phyloP scores from a whole-genome alignment of 768 basidiomycete species.

The Podaxis sp. region DNA sequence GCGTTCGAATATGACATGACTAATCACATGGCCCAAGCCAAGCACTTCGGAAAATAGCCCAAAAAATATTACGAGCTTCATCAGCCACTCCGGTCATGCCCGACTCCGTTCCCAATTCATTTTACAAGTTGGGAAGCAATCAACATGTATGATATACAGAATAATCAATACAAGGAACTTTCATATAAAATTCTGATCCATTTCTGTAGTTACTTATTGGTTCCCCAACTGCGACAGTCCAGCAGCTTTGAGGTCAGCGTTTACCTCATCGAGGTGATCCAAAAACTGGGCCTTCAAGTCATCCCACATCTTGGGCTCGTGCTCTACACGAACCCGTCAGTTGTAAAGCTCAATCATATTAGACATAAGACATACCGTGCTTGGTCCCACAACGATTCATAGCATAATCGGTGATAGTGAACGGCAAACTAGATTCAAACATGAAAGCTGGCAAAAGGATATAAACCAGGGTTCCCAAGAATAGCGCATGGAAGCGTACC shows the following conservation, averaged over 20 bases:
- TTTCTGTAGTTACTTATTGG: not conserved
- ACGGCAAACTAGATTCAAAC: constrained; percentile 61
- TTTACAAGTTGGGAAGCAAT: no score
- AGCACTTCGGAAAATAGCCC: not conserved
- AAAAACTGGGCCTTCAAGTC: constrained; percentile 53
- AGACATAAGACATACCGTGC: constrained; percentile 36
- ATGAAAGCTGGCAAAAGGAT: constrained; percentile 38
- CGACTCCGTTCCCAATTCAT: no score
- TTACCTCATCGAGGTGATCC: constrained; percentile 52
- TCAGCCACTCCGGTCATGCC: no score
- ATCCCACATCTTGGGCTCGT: constrained; percentile 68
- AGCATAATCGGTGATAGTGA: constrained; percentile 61
- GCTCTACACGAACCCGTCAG: constrained; percentile 30
- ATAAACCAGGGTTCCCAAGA: not conserved
- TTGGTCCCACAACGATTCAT: constrained; percentile 55
- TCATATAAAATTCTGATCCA: not conserved
- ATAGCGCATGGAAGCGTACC: constrained; percentile 26
- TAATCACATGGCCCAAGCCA: not conserved
- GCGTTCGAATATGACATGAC: not conserved
- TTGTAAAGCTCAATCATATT: not conserved
- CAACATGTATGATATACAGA: no score
- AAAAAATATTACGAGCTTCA: not conserved
- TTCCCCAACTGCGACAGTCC: constrained; percentile 30
- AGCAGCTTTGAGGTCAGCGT: constrained; percentile 39
- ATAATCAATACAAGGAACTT: no score